Percentiles rank a stretch among this genome's conserved stretches.
These are phyloP conservation scores for Dactylellina haptotyla DNA, from an alignment of 2,329 filamentous ascomycete genomes.

Conservation along the genomic window DNA sequence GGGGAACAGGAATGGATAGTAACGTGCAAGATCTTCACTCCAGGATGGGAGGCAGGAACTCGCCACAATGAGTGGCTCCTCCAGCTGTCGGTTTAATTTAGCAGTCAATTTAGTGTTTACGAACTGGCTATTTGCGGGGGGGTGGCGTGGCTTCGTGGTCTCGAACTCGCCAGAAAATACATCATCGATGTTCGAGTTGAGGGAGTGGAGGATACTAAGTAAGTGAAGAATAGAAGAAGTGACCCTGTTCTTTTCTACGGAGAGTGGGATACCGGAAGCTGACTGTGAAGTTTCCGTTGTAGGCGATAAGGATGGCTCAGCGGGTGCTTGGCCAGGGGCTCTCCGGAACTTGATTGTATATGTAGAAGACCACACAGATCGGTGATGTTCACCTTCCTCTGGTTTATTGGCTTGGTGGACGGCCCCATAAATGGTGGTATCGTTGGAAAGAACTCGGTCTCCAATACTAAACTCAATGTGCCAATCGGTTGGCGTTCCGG, in stretches of 20 bases:
- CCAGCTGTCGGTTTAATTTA: conserved; percentile 94
- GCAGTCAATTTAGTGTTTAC: conserved; percentile 98
- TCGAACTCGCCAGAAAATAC: conserved; percentile 82
- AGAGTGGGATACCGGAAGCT: conserved; percentile 75
- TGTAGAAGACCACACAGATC: conserved; percentile 87
- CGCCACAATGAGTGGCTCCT: conserved; percentile 95
- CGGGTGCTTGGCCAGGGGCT: conserved; percentile 81
- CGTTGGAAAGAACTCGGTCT: conserved; percentile 82
- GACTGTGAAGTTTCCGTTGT: conserved; percentile 65
- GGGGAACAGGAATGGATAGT: conserved; percentile 96
- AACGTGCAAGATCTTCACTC: conserved; percentile 91
- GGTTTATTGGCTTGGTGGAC: conserved; percentile 69
- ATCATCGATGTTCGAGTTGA: conserved; percentile 94
- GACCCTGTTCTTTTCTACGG: conserved; percentile 81
- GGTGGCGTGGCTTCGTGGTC: conserved; percentile 72
- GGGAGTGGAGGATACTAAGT: conserved; percentile 86
- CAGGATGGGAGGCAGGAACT: conserved; percentile 95
- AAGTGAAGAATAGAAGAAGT: conserved; percentile 88
- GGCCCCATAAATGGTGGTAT: conserved; percentile 95
- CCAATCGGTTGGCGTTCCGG: conserved; percentile 91
- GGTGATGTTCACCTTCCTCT: conserved; percentile 71
- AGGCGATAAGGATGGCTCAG: conserved; percentile 73
- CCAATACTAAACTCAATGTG: conserved; percentile 95
- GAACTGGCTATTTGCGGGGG: conserved; percentile 89
- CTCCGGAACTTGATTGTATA: conserved; percentile 93